Evolutionary conservation across 1,284 basidiomycete genomes (phyloP), one percentile per base, ranked within the genome.

Genomic region (Melampsora larici-populina): DNA sequence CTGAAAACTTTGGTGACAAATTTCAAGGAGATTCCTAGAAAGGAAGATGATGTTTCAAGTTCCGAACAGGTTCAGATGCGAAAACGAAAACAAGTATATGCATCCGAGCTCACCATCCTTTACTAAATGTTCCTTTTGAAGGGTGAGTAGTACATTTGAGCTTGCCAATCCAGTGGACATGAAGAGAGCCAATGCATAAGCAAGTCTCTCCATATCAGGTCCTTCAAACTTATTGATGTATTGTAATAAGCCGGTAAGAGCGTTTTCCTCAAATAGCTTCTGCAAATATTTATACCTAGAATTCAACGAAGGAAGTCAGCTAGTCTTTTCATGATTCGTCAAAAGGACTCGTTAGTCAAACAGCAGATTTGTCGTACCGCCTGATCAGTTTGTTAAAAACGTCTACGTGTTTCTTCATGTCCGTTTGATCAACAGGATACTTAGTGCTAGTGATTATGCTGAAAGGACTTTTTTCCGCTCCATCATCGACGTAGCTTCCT

Each of bases 201-300:
- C 89, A 74, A 97, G 87, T 86, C 94, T 95, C 82, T 92, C 90
- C 80, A 90, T 89, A 73, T 81, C 79, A 49, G 79, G 80, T 60
- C 78, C 72, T 40, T 80, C 67, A 75, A 80, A 79, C 70, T 79
- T 79, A 65, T 79, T 79, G 63, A 77, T 71, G 58, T 79, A 74
- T 84, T 96, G 93, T 79, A 98, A 86, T 72, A 98, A 87, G 70
- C 88, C 89, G 2, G 92, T 92, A 43, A 98, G 87, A 78, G 92
- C 89, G 60, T 87, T 89, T 83, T 91, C 91, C 85, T 97, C 95
- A 68, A 98, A 89, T 62, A 94, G 93, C 84, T 91, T 93, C 86
- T 97, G 95, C 81, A 98, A 91, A 87, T 97, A 98, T 85, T 97
- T 97, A 88, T 97, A 98, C 85, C 92, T 94, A 81, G 15, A 48